Conservation (phyloP, 1,139 yeast genomes). For the Taiozyma sp. region DNA sequence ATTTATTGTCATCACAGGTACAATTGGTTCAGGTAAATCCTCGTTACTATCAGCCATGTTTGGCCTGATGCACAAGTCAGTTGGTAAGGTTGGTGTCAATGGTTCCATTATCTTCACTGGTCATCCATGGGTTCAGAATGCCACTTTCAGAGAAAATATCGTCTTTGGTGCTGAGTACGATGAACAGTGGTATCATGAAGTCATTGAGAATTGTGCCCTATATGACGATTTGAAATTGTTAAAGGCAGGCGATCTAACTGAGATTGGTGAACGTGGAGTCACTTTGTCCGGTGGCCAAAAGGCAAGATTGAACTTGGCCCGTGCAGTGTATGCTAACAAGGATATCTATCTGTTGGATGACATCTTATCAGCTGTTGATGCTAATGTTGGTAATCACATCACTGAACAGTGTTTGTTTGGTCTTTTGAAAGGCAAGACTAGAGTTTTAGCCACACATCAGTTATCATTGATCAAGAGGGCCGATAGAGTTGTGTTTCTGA, state of each 20-base stretch:
- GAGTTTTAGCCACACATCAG: slow-evolving; percentile 82
- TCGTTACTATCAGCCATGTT: slow-evolving; percentile 35
- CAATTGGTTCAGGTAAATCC: slow-evolving; percentile 37
- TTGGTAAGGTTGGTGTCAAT: slow-evolving; percentile 33
- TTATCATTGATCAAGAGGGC: slow-evolving; percentile 60
- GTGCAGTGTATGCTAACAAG: slow-evolving; percentile 67
- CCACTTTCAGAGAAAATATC: slow-evolving; percentile 71
- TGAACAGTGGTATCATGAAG: slow-evolving; percentile 43
- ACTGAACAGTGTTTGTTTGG: slow-evolving; percentile 65
- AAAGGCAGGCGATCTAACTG: slow-evolving; percentile 78
- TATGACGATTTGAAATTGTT: slow-evolving; percentile 59
- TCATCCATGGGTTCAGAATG: slow-evolving; percentile 82
- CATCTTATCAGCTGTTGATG: slow-evolving; percentile 85
- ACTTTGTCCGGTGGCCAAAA: slow-evolving; percentile 91
- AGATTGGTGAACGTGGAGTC: slow-evolving; percentile 88
- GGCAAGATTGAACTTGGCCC: slow-evolving; percentile 64
- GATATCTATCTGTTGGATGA: slow-evolving; percentile 75
- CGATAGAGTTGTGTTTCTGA: slow-evolving; percentile 59
- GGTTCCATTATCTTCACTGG: slow-evolving; percentile 26
- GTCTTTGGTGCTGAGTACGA: slow-evolving; percentile 60
- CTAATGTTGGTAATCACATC: slow-evolving; percentile 78
- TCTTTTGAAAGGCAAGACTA: slow-evolving; percentile 48
- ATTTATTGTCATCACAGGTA: slow-evolving; percentile 34
- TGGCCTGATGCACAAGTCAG: slow-evolving; percentile 36
- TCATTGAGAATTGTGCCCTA: slow-evolving; percentile 59